Conservation (phyloP, 768 basidiomycete species). For the Suillus ampliporus region DNA sequence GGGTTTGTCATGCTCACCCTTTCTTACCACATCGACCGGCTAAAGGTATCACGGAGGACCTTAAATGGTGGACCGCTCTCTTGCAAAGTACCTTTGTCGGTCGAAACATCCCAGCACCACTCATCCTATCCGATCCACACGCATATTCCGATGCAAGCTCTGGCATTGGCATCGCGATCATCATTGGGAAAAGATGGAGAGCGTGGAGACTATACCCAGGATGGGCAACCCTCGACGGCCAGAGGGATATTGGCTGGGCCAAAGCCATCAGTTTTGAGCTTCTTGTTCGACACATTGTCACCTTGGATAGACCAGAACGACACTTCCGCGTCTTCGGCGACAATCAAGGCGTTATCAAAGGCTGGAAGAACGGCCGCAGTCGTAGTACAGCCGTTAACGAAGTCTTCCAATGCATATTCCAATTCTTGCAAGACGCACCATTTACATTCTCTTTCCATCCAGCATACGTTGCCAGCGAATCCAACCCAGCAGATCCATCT, state of each 20-base stretch:
- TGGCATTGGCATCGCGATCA: constrained; percentile 2
- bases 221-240: constrained; percentile 6
- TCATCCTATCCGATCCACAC: not conserved
- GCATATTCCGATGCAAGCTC: constrained; percentile 22
- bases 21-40: constrained; percentile 31
- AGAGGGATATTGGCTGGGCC: constrained; percentile 27
- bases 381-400: constrained; percentile 19
- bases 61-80: constrained; percentile 40
- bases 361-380: constrained; percentile 16
- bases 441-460: not conserved
- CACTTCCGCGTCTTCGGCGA: constrained; percentile 15
- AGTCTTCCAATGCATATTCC: constrained; percentile 20
- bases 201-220: constrained; percentile 23
- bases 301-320: not conserved
- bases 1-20: constrained; percentile 31
- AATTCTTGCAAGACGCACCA: not conserved
- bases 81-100: not conserved
- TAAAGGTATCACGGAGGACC: constrained; percentile 22
- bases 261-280: constrained; percentile 23
- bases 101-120: not conserved
- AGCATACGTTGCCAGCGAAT: not conserved
- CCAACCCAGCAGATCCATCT: constrained; percentile 18
- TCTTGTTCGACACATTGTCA: not conserved
- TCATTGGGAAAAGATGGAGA: constrained; percentile 10
- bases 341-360: constrained; percentile 25